phyloP scores from a whole-genome alignment of 2,329 filamentous ascomycete genomes.

The Tolypocladium guangdongense region DNA sequence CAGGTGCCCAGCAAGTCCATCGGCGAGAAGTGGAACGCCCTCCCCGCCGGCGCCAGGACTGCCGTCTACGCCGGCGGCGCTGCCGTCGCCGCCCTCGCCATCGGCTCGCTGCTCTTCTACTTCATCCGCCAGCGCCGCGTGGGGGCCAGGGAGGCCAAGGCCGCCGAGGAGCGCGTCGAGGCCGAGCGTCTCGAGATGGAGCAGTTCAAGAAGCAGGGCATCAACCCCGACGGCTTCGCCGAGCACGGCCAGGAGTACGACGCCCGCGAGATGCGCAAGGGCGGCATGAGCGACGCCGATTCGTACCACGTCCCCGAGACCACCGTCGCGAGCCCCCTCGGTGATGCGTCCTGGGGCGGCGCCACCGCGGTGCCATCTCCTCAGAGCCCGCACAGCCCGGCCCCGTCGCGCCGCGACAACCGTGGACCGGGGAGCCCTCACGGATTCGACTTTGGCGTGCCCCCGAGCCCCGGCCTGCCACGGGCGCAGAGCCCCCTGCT shows the following conservation, averaged over 20 bases:
- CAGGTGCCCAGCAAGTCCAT: slow-evolving; percentile 29
- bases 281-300: slow-evolving; percentile 5
- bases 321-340: slow-evolving; percentile 7
- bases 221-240: slow-evolving; percentile 35
- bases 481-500: not conserved
- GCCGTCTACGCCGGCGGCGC: slow-evolving; percentile 39
- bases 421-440: slow-evolving; percentile 1
- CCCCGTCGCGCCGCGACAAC: not conserved
- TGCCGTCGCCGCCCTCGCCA: slow-evolving; percentile 29
- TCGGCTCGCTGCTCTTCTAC: slow-evolving; percentile 35
- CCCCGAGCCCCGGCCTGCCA: not conserved
- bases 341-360: slow-evolving; percentile 4
- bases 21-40: slow-evolving; percentile 41
- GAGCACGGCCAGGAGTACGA: slow-evolving; percentile 13
- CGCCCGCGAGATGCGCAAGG: slow-evolving; percentile 5
- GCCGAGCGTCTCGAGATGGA: slow-evolving; percentile 41
- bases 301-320: slow-evolving; percentile 9
- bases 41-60: slow-evolving; percentile 38
- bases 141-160: slow-evolving; percentile 39
- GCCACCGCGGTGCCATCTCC: not conserved
- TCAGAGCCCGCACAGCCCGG: slow-evolving; percentile 4
- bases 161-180: slow-evolving; percentile 31
- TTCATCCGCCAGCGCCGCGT: slow-evolving; percentile 43
- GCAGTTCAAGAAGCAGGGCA: slow-evolving; percentile 33
- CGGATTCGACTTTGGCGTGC: slow-evolving; percentile 8